Evolutionary conservation across 805 yeast genomes (phyloP).

Genomic region (Suhomyces pyralidae): DNA sequence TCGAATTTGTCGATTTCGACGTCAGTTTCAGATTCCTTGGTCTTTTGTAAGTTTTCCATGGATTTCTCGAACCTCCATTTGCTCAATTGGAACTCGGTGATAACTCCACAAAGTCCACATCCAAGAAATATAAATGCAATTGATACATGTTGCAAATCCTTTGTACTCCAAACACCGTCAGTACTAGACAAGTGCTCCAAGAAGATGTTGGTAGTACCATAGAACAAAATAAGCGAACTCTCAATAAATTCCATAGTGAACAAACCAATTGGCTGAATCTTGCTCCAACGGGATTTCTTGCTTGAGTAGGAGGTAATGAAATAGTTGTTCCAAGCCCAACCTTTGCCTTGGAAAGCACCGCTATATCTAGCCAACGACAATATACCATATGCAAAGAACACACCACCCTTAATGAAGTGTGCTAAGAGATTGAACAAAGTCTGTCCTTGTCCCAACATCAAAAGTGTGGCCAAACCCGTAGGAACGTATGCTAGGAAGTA

Average conservation of each 20-base stretch:
- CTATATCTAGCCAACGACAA: slow-evolving; percentile 81
- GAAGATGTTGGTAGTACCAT: slow-evolving; percentile 87
- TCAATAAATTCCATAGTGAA: slow-evolving; percentile 86
- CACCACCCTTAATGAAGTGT: slow-evolving; percentile 95
- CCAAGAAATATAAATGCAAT: slow-evolving; percentile 92
- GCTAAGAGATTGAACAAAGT: slow-evolving; percentile 81
- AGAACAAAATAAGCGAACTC: slow-evolving; percentile 73
- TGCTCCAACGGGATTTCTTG: slow-evolving; percentile 28
- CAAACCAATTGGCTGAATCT: slow-evolving; percentile 43
- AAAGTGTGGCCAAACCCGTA: slow-evolving; percentile 62
- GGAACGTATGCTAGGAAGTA: slow-evolving; percentile 58
- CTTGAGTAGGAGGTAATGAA: slow-evolving; percentile 11
- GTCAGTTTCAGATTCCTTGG: neutral
- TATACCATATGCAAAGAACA: slow-evolving; percentile 73
- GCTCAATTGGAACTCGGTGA: slow-evolving; percentile 66
- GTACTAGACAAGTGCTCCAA: slow-evolving; percentile 71
- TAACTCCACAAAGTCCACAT: slow-evolving; percentile 85
- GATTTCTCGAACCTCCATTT: slow-evolving; percentile 56
- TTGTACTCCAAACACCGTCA: slow-evolving; percentile 85
- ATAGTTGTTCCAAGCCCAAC: slow-evolving; percentile 86
- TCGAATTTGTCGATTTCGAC: slow-evolving; percentile 8
- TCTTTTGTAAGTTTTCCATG: slow-evolving; percentile 14
- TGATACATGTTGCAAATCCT: slow-evolving; percentile 85
- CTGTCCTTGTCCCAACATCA: slow-evolving; percentile 62
- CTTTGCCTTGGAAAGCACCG: slow-evolving; percentile 71